Evolutionary conservation across 139 green algal genomes (phyloP), one percentile per base, ranked within the genome.

Genomic region (Diplosphaera chodatii): DNA sequence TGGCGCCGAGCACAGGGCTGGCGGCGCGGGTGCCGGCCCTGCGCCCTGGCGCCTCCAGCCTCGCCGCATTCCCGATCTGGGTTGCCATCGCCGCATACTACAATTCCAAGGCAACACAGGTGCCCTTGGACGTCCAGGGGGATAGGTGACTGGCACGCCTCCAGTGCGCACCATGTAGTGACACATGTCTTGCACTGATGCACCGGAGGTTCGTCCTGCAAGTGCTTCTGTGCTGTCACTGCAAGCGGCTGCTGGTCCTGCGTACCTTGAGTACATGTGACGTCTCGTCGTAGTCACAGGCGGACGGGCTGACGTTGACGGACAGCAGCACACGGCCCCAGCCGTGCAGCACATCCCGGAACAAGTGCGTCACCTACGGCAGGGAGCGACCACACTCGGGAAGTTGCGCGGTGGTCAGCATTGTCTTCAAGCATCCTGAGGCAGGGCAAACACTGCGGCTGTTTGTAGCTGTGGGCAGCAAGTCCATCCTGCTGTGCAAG

Each of bases 271-370:
- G 81, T 65, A 90, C 84, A 28, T 83, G 79, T 10, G 78, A 63
- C 3, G 88, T 93, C 76, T 90, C 84, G 63, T 93, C 87, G 65
- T 89, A 91, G 64, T 93, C 89, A 18, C 74, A 74, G 1, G 75
- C 65, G 16, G 62, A 67, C 2, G 86, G 82, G 2, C 73, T 87
- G 27, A 93, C 81, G 40, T 87, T 87, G 27, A 94, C 89, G 5
- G 81, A 79, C 56, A 96, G 77, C 40, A 88, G 74, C 33, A 94
- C 77, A 64, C 83, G 80, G 55, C 90, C 90, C 66, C 78, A 85
- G 64, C 89, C 89, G 70, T 89, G 80, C 75, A 94, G 80, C 59
- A 80, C 82, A 48, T 91, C 86, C 29, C 82, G 77, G 66, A 86
- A 82, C 31, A 79, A n/a, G 64, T 81, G 72, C 1, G 73, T 84